Evolutionary conservation across 495 filamentous ascomycete species (phyloP), one percentile per base, ranked within the genome.

Genomic region (Annulohypoxylon maeteangense): DNA sequence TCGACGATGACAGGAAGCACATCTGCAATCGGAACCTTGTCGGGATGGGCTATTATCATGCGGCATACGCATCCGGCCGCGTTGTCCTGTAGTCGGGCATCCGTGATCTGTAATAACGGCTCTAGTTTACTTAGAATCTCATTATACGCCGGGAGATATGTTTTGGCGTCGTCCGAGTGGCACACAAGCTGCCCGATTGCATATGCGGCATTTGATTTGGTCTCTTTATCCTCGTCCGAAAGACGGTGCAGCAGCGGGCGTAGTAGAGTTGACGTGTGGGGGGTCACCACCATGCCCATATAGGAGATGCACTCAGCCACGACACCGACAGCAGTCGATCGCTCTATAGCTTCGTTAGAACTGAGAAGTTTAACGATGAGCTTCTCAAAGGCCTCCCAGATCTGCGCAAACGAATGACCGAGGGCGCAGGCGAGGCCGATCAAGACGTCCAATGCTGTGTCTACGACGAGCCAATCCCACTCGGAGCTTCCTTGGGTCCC

Each of bases 391-490:
- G 94, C 85, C 83, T 94, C 95, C 93, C 93, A 98, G 60, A 97
- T 83, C 80, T 97, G 89, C 48, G 84, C 82, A 76, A 97, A 98
- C 70, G 89, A 89, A 16, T 86, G 80, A 22, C 96, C 96, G 12
- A 98, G 89, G 27, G 92, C 94, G 36, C 87, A 87, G 16, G 95
- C 89, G 29, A 99, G 85, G 29, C 91, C 92, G 40, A 92, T 91
- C 31, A 97, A 84, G 36, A 95, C 92, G 68, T 99, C 95, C 66
- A 98, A 86, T 12, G 92, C 93, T 16, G 93, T 97, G 80, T 99
- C 95, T 54, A 99, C 91, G 47, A 96, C 89, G 25, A 97, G 87
- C 95, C 95, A 98, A 81, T 98, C 95, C 76, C 95, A 98, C 83
- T 99, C 95, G 16, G 95, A 95, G 16, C 90, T 91, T 75, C 95